Percentiles rank a stretch among this genome's conserved stretches.
Evolutionary conservation across 176 grass and related monocot species (phyloP).

Genomic region (Lolium rigidum): DNA sequence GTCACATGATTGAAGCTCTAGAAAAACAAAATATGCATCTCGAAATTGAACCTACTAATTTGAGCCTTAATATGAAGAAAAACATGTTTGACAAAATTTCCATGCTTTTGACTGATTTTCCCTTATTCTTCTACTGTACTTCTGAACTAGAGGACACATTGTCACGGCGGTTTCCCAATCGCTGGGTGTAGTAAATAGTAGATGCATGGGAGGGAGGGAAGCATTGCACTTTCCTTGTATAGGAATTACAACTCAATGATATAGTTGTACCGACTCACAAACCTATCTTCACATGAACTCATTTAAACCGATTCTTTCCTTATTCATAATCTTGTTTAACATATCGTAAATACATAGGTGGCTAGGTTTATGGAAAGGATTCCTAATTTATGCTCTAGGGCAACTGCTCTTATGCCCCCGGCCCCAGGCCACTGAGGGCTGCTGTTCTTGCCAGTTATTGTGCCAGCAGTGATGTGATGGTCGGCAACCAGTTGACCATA

Average conservation of each 20-base stretch:
- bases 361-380: neutral
- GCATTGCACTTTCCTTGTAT: neutral
- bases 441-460: neutral
- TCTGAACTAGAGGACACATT: neutral
- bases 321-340: neutral
- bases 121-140: neutral
- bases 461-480: neutral
- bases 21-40: neutral
- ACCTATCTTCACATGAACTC: neutral
- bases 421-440: neutral
- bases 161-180: neutral
- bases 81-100: conserved; percentile 1
- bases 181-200: neutral
- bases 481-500: neutral
- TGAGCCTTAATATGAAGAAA: neutral
- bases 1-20: neutral
- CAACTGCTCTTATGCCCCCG: neutral
- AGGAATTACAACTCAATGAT: neutral
- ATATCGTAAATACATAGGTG: neutral
- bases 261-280: neutral
- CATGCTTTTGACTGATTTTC: neutral
- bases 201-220: neutral
- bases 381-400: neutral
- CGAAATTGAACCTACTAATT: neutral
- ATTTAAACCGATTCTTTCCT: neutral